phyloP scores from a whole-genome alignment of 345 rosid species.

The Hibiscus tridactylites region DNA sequence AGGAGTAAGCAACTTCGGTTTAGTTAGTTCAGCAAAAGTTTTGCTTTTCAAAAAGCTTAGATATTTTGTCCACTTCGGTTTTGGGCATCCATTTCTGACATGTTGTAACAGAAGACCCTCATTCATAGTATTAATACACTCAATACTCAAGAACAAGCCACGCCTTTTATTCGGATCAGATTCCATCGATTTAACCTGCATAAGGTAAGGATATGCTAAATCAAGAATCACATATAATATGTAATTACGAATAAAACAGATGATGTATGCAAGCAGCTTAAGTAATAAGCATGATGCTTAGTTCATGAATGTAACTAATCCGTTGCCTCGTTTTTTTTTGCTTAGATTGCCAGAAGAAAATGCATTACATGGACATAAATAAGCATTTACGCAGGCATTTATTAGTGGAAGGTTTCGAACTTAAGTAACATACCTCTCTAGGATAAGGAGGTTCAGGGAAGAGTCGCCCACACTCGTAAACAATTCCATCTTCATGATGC shows the following conservation, averaged over 20 bases:
- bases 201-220: conserved; percentile 4
- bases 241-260: not conserved
- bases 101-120: conserved; percentile 81
- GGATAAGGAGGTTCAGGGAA: conserved; percentile 99
- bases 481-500: conserved; percentile 87
- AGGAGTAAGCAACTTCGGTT: conserved; percentile 51
- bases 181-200: conserved; percentile 67
- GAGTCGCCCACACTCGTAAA: conserved; percentile 71
- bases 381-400: not conserved
- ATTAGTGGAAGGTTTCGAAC: conserved; percentile 9
- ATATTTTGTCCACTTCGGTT: conserved; percentile 84
- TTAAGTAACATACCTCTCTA: conserved; percentile 54
- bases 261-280: not conserved
- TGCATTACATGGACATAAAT: conserved; percentile 3
- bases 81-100: conserved; percentile 68
- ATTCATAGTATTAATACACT: conserved; percentile 82
- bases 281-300: not conserved
- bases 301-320: not conserved
- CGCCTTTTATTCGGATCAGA: conserved; percentile 50
- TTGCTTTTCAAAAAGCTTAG: conserved; percentile 89
- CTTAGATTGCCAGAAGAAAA: not conserved
- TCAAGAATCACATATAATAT: not conserved
- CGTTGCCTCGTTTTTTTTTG: not conserved
- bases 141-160: conserved; percentile 57
- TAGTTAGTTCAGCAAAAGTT: conserved; percentile 74